Evolutionary conservation across 306 rosid genomes (phyloP).

Genomic region (Rubus idaeus): DNA sequence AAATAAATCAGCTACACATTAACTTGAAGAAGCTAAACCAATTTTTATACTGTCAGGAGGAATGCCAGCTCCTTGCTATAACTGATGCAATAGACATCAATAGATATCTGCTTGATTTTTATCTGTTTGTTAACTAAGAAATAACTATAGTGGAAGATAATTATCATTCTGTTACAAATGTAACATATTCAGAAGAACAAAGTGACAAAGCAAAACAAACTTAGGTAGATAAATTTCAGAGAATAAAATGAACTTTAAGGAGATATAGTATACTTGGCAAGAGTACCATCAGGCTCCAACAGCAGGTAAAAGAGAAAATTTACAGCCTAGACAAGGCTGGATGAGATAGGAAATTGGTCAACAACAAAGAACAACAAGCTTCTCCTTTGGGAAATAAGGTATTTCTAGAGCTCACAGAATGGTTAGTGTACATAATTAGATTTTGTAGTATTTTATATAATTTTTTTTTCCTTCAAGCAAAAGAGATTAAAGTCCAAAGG

Average conservation of each 20-base stretch:
- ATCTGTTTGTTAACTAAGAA: background rate
- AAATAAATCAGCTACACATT: background rate
- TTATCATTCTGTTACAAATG: background rate
- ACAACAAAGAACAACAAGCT: background rate
- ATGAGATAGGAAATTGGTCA: background rate
- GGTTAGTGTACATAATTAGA: background rate
- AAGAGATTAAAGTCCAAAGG: background rate
- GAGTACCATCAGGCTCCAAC: background rate
- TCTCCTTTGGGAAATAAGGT: background rate
- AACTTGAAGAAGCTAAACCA: background rate
- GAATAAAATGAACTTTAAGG: background rate
- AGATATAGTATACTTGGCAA: background rate
- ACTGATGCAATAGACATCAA: background rate
- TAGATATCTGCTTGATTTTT: background rate
- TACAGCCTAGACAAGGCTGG: background rate
- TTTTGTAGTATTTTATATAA: background rate
- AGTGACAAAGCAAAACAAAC: background rate
- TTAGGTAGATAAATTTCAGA: background rate
- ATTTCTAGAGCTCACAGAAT: background rate
- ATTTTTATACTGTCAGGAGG: background rate
- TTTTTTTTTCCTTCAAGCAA: background rate
- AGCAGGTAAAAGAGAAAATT: background rate
- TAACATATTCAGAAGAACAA: background rate
- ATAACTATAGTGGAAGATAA: background rate
- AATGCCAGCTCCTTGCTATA: background rate